These are phyloP conservation scores for Backusella circina DNA, from an alignment of 192 early-diverging fungal genomes.

Conservation along the genomic window DNA sequence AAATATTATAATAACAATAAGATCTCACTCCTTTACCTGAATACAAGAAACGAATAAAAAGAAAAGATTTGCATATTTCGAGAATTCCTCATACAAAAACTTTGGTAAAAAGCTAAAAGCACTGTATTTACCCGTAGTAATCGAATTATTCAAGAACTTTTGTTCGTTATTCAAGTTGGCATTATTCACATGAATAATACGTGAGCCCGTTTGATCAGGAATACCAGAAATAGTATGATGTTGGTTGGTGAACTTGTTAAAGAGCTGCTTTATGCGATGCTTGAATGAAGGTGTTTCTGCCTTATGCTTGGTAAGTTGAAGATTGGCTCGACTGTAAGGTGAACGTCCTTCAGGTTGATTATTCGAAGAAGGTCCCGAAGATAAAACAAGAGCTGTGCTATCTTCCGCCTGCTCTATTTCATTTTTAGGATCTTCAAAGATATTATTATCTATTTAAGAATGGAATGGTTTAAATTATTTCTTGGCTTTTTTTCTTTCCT, in stretches of 20 bases:
- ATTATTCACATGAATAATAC: constrained; percentile 92
- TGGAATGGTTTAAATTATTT: background rate
- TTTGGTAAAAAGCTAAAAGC: constrained; percentile 86
- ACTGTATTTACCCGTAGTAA: constrained; percentile 97
- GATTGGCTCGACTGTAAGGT: constrained; percentile 1
- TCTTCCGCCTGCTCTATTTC: background rate
- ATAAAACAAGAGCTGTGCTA: background rate
- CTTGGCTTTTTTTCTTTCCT: background rate
- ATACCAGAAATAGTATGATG: constrained; percentile 5
- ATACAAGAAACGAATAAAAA: constrained; percentile 96
- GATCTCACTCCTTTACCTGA: constrained; percentile 55
- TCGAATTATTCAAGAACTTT: constrained; percentile 87
- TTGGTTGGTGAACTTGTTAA: background rate
- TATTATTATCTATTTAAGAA: background rate
- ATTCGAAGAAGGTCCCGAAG: background rate
- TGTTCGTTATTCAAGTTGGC: constrained; percentile 66
- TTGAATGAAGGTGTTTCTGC: background rate
- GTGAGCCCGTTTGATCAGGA: constrained; percentile 26
- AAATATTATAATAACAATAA: background rate
- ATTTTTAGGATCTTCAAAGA: background rate
- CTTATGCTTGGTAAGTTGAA: background rate
- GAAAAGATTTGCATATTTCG: constrained; percentile 98
- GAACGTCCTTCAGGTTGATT: background rate
- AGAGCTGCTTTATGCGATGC: background rate
- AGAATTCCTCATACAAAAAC: constrained; percentile 97